A percentile compares a stretch with the other conserved stretches of the same genome.
Conservation (phyloP, 2,329 filamentous ascomycete genomes). For the Diaporthe sp. region DNA sequence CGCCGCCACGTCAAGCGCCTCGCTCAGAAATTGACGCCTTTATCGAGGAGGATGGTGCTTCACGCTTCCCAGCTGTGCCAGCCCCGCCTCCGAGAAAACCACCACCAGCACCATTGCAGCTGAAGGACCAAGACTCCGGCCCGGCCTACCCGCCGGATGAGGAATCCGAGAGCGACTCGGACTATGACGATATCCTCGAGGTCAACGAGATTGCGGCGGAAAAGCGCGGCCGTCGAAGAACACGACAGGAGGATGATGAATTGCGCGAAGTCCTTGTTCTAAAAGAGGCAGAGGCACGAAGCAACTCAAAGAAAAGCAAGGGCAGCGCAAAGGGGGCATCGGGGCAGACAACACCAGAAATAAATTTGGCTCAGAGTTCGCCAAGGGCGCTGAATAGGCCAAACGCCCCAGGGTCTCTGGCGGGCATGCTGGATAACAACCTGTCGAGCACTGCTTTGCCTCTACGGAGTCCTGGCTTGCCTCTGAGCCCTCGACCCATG, state of each 20-base stretch:
- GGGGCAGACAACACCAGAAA: conserved; percentile 52
- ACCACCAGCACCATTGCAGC: conserved; percentile 86
- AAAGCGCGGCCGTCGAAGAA: conserved; percentile 82
- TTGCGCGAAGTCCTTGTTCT: conserved; percentile 78
- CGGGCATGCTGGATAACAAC: conserved; percentile 62
- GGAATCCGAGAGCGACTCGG: conserved; percentile 77
- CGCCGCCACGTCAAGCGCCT: conserved; percentile 54
- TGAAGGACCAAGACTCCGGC: conserved; percentile 63
- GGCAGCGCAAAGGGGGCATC: conserved; percentile 64
- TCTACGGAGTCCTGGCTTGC: conserved; percentile 72
- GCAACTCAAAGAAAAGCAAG: conserved; percentile 80
- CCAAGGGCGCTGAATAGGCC: conserved; percentile 55
- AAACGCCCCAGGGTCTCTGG: conserved; percentile 57
- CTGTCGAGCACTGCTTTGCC: conserved; percentile 53
- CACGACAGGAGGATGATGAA: conserved; percentile 87
- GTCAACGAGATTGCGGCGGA: conserved; percentile 73
- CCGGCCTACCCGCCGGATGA: conserved; percentile 61
- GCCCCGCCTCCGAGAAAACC: conserved; percentile 80
- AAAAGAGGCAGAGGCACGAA: conserved; percentile 78
- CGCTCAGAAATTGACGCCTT: conserved; percentile 55
- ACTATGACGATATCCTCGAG: conserved; percentile 84
- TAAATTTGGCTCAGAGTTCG: conserved; percentile 52
- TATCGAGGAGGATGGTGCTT: conserved; percentile 58
- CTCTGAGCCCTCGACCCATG: conserved; percentile 70
- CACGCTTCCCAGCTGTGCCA: conserved; percentile 66